Evolutionary conservation across 768 basidiomycete species (phyloP), one percentile per base, ranked within the genome.

Genomic region (Lactarius hengduanensis): DNA sequence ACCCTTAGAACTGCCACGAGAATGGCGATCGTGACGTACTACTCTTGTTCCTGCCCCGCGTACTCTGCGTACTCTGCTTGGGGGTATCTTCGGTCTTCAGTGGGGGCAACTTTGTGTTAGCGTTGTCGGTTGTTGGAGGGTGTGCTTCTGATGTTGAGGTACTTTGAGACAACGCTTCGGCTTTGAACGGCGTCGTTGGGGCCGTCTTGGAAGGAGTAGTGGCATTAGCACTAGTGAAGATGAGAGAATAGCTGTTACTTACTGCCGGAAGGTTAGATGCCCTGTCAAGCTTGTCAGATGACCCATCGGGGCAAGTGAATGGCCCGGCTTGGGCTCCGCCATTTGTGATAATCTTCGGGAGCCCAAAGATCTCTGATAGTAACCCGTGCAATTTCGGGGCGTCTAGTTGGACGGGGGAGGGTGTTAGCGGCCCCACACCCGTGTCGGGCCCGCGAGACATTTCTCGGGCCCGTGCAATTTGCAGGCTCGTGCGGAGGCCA

Each of bases 401-500:
- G 1, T 20, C 26, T 1, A 69, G 4, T 18, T 61, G 65, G 10
- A 71, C 63, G 2, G 66, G 57, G 2, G 62, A 63, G 2, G 69
- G 63, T 2, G 57, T 64, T 20, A 63, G 50, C 8, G 43, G 32
- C 1, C 67, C 62, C 6, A 22, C 58, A 8, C 59, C 62, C 1
- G 61, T 56, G 20, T 57, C 53, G 18, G 62, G 68, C 1, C 70
- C 65, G n/a, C 69, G 66, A 4, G 69, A 64, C 43, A 36, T 72
- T 65, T 82, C 81, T 22, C 80, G 77, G 1, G 79, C 78, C 32
- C 73, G 74, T 34, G 78, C 79, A 41, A 82, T 64, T 16, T 76
- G 77, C 16, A 78, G 65, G 3, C 77, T 72, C 0, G 78, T 78
- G 64, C 78, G 75, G 68, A 77, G 72, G 0, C 82, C 81, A 26